Conservation (phyloP, 2,329 filamentous ascomycete genomes). For the Venturia aucupariae region DNA sequence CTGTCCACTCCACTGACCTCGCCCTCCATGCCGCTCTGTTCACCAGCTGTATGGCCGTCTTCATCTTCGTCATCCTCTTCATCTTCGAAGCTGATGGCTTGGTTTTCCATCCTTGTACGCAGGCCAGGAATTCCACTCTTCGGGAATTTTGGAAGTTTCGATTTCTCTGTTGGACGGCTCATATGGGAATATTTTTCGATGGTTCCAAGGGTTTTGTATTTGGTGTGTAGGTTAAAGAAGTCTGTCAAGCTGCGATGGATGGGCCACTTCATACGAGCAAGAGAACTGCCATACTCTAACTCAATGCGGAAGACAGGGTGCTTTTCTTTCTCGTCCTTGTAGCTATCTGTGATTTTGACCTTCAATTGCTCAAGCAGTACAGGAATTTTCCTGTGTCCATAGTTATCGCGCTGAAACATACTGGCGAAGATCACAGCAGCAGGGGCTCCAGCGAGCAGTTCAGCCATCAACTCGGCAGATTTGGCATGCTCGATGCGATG, state of each 20-base stretch:
- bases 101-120: constrained; percentile 59
- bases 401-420: constrained; percentile 96
- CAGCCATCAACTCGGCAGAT: constrained; percentile 91
- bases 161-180: constrained; percentile 46
- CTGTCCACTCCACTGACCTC: constrained; percentile 62
- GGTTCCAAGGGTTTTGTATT: constrained; percentile 80
- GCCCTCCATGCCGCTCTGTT: constrained; percentile 50
- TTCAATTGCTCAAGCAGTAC: constrained; percentile 93
- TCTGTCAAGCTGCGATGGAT: constrained; percentile 80
- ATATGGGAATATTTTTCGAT: constrained; percentile 59
- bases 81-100: constrained; percentile 34
- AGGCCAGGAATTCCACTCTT: constrained; percentile 75
- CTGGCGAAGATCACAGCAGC: constrained; percentile 91
- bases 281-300: constrained; percentile 89
- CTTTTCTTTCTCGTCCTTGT: constrained; percentile 54
- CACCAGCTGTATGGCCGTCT: constrained; percentile 34
- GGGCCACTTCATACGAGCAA: constrained; percentile 94
- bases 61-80: constrained; percentile 68
- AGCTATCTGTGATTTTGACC: constrained; percentile 73
- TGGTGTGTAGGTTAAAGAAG: constrained; percentile 84
- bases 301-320: constrained; percentile 88
- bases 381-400: constrained; percentile 88
- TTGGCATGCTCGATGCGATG: constrained; percentile 84
- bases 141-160: constrained; percentile 84
- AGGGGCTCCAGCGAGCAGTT: constrained; percentile 83